phyloP scores from a whole-genome alignment of 805 yeast species.

The Candida orba region DNA sequence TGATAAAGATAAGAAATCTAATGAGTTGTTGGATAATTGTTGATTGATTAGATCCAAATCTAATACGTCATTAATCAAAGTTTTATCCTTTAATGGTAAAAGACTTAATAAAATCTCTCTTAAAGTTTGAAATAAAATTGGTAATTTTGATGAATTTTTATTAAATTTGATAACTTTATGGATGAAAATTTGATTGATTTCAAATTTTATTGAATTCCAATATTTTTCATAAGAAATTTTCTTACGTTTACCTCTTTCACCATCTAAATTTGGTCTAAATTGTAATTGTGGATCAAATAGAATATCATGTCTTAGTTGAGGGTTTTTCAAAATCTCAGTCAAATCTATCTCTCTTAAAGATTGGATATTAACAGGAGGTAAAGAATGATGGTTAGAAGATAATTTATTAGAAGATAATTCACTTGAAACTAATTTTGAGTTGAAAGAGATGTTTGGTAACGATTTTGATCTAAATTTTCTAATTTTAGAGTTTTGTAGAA shows the following conservation, averaged over 20 bases:
- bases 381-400: conserved; percentile 31
- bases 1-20: conserved; percentile 64
- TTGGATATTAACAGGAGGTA: conserved; percentile 81
- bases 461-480: conserved; percentile 24
- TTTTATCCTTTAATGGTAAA: conserved; percentile 70
- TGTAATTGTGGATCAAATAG: conserved; percentile 87
- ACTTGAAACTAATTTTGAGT: neutral
- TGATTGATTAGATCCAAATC: conserved; percentile 73
- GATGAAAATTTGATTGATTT: conserved; percentile 40
- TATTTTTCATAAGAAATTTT: conserved; percentile 69
- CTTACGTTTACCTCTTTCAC: conserved; percentile 82
- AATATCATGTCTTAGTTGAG: conserved; percentile 89
- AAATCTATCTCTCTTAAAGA: conserved; percentile 80
- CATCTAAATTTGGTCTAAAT: conserved; percentile 85
- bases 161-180: conserved; percentile 19
- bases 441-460: conserved; percentile 20
- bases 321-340: conserved; percentile 83
- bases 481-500: conserved; percentile 9
- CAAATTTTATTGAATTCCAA: conserved; percentile 72
- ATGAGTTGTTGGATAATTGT: conserved; percentile 63
- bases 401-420: conserved; percentile 2
- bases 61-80: conserved; percentile 59
- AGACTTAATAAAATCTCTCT: conserved; percentile 68
- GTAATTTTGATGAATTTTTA: conserved; percentile 30
- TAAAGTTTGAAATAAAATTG: conserved; percentile 69